Evolutionary conservation across 1,284 basidiomycete genomes (phyloP), one percentile per base, ranked within the genome.

Genomic region (Austroboletus novae-zelandiae): DNA sequence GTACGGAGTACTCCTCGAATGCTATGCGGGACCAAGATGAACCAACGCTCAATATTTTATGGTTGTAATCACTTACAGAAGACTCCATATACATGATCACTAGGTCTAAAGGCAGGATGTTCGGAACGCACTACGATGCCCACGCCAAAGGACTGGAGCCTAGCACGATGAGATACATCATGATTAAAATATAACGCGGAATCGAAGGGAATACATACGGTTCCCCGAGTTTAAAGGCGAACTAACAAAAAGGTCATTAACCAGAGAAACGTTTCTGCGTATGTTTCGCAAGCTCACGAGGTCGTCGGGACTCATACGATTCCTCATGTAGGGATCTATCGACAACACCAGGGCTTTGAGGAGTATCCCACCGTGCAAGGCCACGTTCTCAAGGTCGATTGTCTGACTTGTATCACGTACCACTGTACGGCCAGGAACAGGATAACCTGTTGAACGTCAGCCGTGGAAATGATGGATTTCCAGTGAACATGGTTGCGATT

Each of bases 1-100:
- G 47, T 1, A 63, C 17, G 2, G 36, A 50, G 40, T 59, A 63
- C 27, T 65, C 62, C 30, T 53, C 32, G 43, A 62, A 62, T 1
- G 43, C 62, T 61, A 20, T n/a, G 8, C 6, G 25, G 25, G 9
- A 37, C n/a, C 9, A 37, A 37, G 9, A n/a, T 37, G 6, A 18
- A 17, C 35, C 35, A 17, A 9, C 35, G 14, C 25, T 37, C 17
- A 17, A 17, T 10, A 14, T n/a, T n/a, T 37, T 14, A 9, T 37
- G 35, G 15, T 6, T 18, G n/a, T 17, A n/a, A 37, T 37, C 15
- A 18, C 56, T 40, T 31, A 63, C 61, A 47, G 17, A 20, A 40
- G 11, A 15, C 8, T n/a, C 50, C 59, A 27, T 50, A 15, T 17
- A 60, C 13, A 23, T 59, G 48, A 50, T 60, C 57, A 10, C 57